phyloP scores from a whole-genome alignment of 2,329 filamentous ascomycete genomes.

The Penicillium sp. region DNA sequence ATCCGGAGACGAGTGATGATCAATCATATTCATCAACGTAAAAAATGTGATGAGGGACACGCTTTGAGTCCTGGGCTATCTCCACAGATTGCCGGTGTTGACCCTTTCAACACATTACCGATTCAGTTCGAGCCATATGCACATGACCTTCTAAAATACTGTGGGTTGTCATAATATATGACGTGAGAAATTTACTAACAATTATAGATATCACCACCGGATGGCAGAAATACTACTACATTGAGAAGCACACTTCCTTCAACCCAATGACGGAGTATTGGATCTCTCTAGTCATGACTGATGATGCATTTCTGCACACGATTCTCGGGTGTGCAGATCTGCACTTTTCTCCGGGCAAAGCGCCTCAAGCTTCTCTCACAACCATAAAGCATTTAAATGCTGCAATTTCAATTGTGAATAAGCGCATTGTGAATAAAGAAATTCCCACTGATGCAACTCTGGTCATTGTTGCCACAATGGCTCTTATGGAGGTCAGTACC shows the following conservation, averaged over 20 bases:
- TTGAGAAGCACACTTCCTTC: neutral
- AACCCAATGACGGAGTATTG: constrained; percentile 5
- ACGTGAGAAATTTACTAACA: neutral
- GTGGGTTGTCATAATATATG: neutral
- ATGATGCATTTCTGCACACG: constrained; percentile 3
- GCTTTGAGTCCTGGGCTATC: neutral
- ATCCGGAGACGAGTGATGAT: constrained; percentile 2
- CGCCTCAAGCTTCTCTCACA: neutral
- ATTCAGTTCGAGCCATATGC: neutral
- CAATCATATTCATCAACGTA: neutral
- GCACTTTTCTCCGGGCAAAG: neutral
- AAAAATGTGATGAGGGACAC: neutral
- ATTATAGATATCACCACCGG: neutral
- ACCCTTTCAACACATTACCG: constrained; percentile 1
- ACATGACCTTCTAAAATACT: neutral
- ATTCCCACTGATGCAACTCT: neutral
- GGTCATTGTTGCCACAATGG: constrained; percentile 1
- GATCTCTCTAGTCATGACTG: neutral
- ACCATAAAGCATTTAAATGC: constrained; percentile 2
- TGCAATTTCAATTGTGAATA: constrained; percentile 4
- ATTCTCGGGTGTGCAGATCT: neutral
- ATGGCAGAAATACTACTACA: constrained; percentile 1
- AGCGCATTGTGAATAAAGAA: neutral
- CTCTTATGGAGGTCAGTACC: neutral
- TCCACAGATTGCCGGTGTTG: neutral